Evolutionary conservation across 2,329 filamentous ascomycete genomes (phyloP).

Genomic region (Colletotrichum euphorbiae): DNA sequence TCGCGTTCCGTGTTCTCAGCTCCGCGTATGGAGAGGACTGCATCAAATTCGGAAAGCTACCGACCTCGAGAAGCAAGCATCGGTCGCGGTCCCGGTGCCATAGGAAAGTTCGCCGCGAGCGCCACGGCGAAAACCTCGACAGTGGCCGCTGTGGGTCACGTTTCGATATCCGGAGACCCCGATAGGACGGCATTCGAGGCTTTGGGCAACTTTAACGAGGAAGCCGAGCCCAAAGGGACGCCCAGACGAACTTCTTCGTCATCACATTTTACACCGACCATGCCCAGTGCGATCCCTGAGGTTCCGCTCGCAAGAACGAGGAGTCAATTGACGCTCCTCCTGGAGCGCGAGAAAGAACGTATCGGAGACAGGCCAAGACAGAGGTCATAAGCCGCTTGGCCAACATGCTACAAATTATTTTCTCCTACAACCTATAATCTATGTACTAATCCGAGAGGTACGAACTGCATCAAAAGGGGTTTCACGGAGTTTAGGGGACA

Average conservation of each 20-base stretch:
- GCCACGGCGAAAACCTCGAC: slow-evolving; percentile 35
- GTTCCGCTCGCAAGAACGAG: slow-evolving; percentile 68
- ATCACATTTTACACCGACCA: slow-evolving; percentile 61
- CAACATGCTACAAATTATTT: not conserved
- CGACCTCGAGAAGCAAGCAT: slow-evolving; percentile 42
- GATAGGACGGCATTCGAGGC: slow-evolving; percentile 43
- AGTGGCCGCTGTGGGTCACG: slow-evolving; percentile 36
- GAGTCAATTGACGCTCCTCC: slow-evolving; percentile 68
- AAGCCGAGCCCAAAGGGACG: slow-evolving; percentile 7
- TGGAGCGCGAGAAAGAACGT: slow-evolving; percentile 62
- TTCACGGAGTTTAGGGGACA: slow-evolving; percentile 32
- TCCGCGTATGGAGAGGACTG: slow-evolving; percentile 31
- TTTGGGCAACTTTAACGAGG: slow-evolving; percentile 32
- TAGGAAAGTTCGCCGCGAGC: slow-evolving; percentile 45
- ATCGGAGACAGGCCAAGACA: slow-evolving; percentile 33
- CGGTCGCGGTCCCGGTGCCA: slow-evolving; percentile 44
- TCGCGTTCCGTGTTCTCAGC: slow-evolving; percentile 28
- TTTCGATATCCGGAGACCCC: slow-evolving; percentile 35
- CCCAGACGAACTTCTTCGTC: slow-evolving; percentile 44
- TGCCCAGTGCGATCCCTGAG: slow-evolving; percentile 57
- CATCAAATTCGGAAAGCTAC: slow-evolving; percentile 30
- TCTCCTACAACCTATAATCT: slow-evolving; percentile 32
- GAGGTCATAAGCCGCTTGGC: slow-evolving; percentile 12
- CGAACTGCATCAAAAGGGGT: slow-evolving; percentile 37
- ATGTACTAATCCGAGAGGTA: slow-evolving; percentile 37